phyloP scores from a whole-genome alignment of 768 basidiomycete species.

The Amanita jacksonii region DNA sequence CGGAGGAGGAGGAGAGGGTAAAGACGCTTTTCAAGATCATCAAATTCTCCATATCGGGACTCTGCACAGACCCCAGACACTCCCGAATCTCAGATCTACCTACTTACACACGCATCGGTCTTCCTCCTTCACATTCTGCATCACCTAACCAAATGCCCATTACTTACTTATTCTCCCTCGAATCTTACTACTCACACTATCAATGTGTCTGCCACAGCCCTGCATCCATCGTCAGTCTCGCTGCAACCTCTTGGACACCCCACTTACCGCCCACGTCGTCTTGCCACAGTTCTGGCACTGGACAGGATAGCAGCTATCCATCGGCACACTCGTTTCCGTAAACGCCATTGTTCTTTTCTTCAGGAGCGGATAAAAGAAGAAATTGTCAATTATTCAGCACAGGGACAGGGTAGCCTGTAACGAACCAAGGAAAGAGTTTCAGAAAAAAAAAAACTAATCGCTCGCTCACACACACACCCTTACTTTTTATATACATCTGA shows the following conservation, averaged over 20 bases:
- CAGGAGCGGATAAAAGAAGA: neutral
- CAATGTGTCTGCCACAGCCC: constrained; percentile 66
- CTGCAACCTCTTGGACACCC: constrained; percentile 5
- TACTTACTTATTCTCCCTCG: neutral
- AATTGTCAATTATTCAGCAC: too few relatives aligned
- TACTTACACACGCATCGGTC: constrained; percentile 32
- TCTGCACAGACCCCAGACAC: constrained; percentile 9
- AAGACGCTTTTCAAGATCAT: constrained; percentile 25
- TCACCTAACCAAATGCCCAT: constrained; percentile 38
- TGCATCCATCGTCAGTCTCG: constrained; percentile 20
- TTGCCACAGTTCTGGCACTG: constrained; percentile 56
- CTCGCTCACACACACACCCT: too few relatives aligned
- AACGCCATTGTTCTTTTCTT: neutral
- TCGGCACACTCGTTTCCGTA: constrained; percentile 21
- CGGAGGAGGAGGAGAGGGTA: constrained; percentile 14
- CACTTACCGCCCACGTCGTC: constrained; percentile 59
- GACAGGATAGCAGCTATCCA: constrained; percentile 46
- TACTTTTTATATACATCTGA: neutral
- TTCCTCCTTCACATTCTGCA: constrained; percentile 36
- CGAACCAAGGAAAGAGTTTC: neutral
- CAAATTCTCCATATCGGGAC: constrained; percentile 18
- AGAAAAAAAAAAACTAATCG: neutral
- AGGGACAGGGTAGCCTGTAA: too few relatives aligned
- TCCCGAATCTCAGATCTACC: constrained; percentile 6
- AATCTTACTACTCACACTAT: constrained; percentile 36